Evolutionary conservation across 2,329 filamentous ascomycete genomes (phyloP).

Genomic region (Cryphonectria carpinicola): DNA sequence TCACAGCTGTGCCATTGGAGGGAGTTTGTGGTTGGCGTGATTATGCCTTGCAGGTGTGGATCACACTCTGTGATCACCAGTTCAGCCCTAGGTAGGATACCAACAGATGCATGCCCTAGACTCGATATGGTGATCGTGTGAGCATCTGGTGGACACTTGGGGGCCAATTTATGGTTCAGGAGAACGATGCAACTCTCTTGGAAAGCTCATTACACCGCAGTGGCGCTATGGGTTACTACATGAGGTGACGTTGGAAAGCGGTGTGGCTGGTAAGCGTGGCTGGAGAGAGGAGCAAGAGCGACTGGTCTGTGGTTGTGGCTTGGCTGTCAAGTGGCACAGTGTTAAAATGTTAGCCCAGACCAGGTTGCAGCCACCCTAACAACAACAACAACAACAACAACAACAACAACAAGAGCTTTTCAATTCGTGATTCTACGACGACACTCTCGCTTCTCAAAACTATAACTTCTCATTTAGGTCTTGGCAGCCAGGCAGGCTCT

Average conservation of each 20-base stretch:
- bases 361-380: neutral
- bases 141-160: slow-evolving; percentile 14
- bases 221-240: neutral
- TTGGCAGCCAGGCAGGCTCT: neutral
- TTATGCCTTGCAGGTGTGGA: slow-evolving; percentile 16
- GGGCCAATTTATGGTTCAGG: slow-evolving; percentile 12
- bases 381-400: neutral
- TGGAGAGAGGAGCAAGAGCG: neutral
- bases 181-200: neutral
- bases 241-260: slow-evolving; percentile 5
- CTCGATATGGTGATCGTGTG: slow-evolving; percentile 8
- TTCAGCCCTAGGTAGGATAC: slow-evolving; percentile 28
- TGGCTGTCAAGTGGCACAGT: neutral
- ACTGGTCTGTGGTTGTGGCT: neutral
- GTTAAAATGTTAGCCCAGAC: neutral
- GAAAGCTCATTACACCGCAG: neutral
- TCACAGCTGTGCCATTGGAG: slow-evolving; percentile 19
- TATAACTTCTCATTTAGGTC: neutral
- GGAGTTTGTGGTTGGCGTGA: slow-evolving; percentile 3
- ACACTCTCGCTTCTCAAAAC: neutral
- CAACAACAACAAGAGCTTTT: neutral
- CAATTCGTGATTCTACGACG: neutral
- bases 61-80: slow-evolving; percentile 18
- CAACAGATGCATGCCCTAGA: slow-evolving; percentile 20
- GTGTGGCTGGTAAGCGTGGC: slow-evolving; percentile 9